phyloP scores from a whole-genome alignment of 805 yeast genomes.

The Wickerhamomyces xylosicus region DNA sequence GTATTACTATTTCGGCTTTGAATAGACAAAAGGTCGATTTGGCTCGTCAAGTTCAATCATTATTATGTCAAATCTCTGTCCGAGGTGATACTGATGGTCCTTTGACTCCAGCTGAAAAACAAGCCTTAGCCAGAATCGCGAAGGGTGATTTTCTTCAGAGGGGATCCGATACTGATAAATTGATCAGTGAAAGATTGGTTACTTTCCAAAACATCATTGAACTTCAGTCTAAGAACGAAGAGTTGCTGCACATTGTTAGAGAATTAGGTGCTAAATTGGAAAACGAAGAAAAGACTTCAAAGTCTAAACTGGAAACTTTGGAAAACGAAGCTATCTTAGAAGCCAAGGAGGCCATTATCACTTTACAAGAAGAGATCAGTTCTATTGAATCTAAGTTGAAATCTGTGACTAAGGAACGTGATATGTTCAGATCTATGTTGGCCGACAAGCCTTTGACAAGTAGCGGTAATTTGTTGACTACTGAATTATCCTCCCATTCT shows the following conservation, averaged over 20 bases:
- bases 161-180: slow-evolving; percentile 57
- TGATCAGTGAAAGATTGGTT: slow-evolving; percentile 67
- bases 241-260: slow-evolving; percentile 58
- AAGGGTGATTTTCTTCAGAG: slow-evolving; percentile 21
- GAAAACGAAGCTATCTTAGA: slow-evolving; percentile 44
- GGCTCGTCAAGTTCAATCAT: slow-evolving; percentile 71
- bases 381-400: slow-evolving; percentile 40
- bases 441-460: slow-evolving; percentile 12
- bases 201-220: slow-evolving; percentile 59
- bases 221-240: slow-evolving; percentile 64
- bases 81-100: slow-evolving; percentile 49
- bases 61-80: slow-evolving; percentile 56
- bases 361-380: slow-evolving; percentile 49
- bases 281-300: slow-evolving; percentile 34
- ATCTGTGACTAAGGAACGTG: slow-evolving; percentile 56
- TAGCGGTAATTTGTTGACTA: slow-evolving; percentile 9
- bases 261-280: slow-evolving; percentile 67
- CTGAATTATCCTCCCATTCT: slow-evolving; percentile 6
- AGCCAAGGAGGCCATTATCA: slow-evolving; percentile 59
- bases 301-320: slow-evolving; percentile 25
- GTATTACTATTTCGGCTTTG: slow-evolving; percentile 29
- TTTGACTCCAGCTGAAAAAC: slow-evolving; percentile 52
- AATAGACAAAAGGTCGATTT: slow-evolving; percentile 58
- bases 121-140: slow-evolving; percentile 45
- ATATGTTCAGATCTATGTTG: slow-evolving; percentile 38